phyloP scores from a whole-genome alignment of 139 green algal species.

The Mychonastes homosphaera region DNA sequence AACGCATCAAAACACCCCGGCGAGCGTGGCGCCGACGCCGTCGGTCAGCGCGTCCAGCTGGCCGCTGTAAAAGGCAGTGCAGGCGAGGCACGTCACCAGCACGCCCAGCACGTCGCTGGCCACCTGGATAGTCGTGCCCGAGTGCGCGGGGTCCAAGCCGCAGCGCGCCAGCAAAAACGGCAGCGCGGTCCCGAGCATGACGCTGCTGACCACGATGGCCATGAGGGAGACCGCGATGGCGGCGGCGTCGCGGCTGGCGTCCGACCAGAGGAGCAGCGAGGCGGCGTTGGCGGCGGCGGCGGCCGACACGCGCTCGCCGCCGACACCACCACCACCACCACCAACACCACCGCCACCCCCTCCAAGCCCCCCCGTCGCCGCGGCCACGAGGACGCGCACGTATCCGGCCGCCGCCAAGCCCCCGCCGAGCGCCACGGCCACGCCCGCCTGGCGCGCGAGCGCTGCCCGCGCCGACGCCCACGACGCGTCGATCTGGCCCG shows the following conservation, averaged over 20 bases:
- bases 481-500: too few relatives aligned
- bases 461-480: too few relatives aligned
- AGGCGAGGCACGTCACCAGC: constrained; percentile 53
- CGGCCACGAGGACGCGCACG: not conserved
- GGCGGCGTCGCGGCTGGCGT: constrained; percentile 44
- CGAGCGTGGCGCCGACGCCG: too few relatives aligned
- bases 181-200: constrained; percentile 64
- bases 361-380: constrained; percentile 57
- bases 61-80: constrained; percentile 24
- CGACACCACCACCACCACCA: constrained; percentile 58
- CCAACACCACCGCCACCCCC: constrained; percentile 55
- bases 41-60: too few relatives aligned
- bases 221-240: constrained; percentile 74
- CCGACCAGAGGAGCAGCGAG: too few relatives aligned
- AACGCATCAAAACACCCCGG: too few relatives aligned
- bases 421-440: not conserved
- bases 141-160: constrained; percentile 75
- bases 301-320: constrained; percentile 62
- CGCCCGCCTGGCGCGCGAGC: too few relatives aligned
- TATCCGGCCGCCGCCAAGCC: not conserved
- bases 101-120: constrained; percentile 57
- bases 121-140: constrained; percentile 77
- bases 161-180: constrained; percentile 61
- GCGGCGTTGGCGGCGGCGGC: too few relatives aligned
- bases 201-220: constrained; percentile 66